Percentiles rank a stretch among this genome's conserved stretches.
These are phyloP conservation scores for Phytophthora megakarya DNA, from an alignment of 352 stramenopile species.

Conservation along the genomic window DNA sequence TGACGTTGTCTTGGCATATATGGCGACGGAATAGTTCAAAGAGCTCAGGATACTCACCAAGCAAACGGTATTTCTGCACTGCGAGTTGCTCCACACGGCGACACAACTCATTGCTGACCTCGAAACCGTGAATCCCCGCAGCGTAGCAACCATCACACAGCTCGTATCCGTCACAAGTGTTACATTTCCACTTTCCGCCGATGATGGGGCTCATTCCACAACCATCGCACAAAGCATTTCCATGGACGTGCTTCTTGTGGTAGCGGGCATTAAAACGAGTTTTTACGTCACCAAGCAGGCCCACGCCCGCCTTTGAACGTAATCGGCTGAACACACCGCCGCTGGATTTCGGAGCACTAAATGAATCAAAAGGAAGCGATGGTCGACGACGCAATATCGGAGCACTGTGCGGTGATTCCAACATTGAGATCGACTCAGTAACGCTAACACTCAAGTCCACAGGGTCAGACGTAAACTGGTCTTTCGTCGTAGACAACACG, in stretches of 20 bases:
- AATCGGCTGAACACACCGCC: slow-evolving; percentile 59
- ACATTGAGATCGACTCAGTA: slow-evolving; percentile 62
- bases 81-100: slow-evolving; percentile 63
- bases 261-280: slow-evolving; percentile 51
- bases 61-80: slow-evolving; percentile 51
- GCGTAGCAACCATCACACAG: slow-evolving; percentile 76
- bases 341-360: slow-evolving; percentile 21
- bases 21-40: slow-evolving; percentile 72
- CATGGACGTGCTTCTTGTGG: slow-evolving; percentile 73
- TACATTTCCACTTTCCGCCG: slow-evolving; percentile 78
- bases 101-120: slow-evolving; percentile 75
- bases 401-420: slow-evolving; percentile 30
- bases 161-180: slow-evolving; percentile 69
- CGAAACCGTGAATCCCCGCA: slow-evolving; percentile 67
- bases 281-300: slow-evolving; percentile 68
- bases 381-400: slow-evolving; percentile 19
- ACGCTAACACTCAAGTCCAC: slow-evolving; percentile 65
- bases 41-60: slow-evolving; percentile 66
- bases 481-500: slow-evolving; percentile 39
- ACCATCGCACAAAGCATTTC: slow-evolving; percentile 80
- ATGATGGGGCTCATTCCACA: slow-evolving; percentile 82
- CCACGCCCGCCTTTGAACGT: slow-evolving; percentile 50
- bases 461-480: slow-evolving; percentile 62
- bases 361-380: slow-evolving; percentile 30
- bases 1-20: slow-evolving; percentile 72